Base-by-base conservation (phyloP, 768 basidiomycete species). In the Daedaleopsis nitida region DNA sequence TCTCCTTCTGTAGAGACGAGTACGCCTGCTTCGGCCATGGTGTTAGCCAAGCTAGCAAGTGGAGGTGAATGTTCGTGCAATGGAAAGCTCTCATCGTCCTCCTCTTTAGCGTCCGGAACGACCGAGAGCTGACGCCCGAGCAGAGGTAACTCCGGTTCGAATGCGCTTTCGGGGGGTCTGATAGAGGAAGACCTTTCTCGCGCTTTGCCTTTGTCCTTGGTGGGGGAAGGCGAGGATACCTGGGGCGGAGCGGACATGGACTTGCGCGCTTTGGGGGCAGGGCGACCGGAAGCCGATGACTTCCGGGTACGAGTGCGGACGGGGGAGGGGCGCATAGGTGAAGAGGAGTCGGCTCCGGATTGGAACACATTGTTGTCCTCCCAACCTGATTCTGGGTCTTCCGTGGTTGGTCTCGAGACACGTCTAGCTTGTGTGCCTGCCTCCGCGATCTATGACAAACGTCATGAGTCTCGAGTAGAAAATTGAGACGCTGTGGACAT, bases 351-450 rank as follows among this genome's bases (percentile, higher is more conserved):
- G 5, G 88, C 88, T n/a, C 91, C 92, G 10, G 91, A 92, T 69
- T 94, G 92, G 72, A 94, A 94, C 32, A 92, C 85, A 64, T 94
- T 94, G 69, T 92, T 92, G 65, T 93, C 92, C 69, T 94, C 92
- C 91, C 92, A 94, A 37, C 90, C 91, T 66, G 91, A 92, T 27
- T 64, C 62, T 4, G 58, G 54, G 55, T 91, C 71, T 17, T 69
- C 71, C 1, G 58, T 35, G 53, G 61, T 62, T 37, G 69, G 62
- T 51, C 70, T 62, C 21, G 88, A 87, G 13, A 81, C 76, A 39
- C 86, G 82, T 34, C 88, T 84, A 35, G 78, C 76, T 63, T 81
- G 79, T n/a, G 76, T 71, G 14, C 78, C 80, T 14, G 83, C 82
- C 24, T 81, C 81, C 65, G 82, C 76, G 42, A 76, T 70, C 84